Conservation (phyloP, 75 land plant genomes). For the Larix kaempferi region DNA sequence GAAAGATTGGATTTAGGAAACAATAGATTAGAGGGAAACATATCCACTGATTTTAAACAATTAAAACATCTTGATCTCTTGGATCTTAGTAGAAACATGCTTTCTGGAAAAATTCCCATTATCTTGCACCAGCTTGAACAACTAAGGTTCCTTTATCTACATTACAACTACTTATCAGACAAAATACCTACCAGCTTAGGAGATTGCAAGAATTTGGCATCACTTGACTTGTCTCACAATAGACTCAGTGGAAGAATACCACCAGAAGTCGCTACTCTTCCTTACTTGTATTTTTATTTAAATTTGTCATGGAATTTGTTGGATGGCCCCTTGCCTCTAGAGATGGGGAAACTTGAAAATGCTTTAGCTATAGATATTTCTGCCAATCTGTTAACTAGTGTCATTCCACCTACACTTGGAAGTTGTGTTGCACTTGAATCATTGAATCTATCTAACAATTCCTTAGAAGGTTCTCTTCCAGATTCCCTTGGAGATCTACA, state of each 20-base stretch:
- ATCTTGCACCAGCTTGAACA: constrained; percentile 22
- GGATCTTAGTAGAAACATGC: constrained; percentile 25
- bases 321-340: constrained; percentile 12
- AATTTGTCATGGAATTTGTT: constrained; percentile 25
- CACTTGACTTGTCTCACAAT: constrained; percentile 22
- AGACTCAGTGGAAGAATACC: constrained; percentile 15
- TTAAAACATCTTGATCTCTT: constrained; percentile 20
- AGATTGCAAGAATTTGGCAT: constrained; percentile 19
- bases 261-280: constrained; percentile 14
- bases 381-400: constrained; percentile 28
- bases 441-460: constrained; percentile 30
- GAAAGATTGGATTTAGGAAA: constrained; percentile 32
- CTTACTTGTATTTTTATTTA: constrained; percentile 9
- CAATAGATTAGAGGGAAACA: constrained; percentile 21
- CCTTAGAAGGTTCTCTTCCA: constrained; percentile 20
- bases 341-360: constrained; percentile 16
- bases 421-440: constrained; percentile 11
- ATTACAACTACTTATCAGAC: constrained; percentile 41
- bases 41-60: constrained; percentile 28
- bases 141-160: constrained; percentile 30
- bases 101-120: constrained; percentile 20
- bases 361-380: constrained; percentile 20
- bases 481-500: constrained; percentile 15
- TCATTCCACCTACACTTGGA: constrained; percentile 26
- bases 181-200: constrained; percentile 36